A percentile compares a stretch with the other conserved stretches of the same genome.
Conservation (phyloP, 257 asterid genomes). For the Avicennia marina region DNA sequence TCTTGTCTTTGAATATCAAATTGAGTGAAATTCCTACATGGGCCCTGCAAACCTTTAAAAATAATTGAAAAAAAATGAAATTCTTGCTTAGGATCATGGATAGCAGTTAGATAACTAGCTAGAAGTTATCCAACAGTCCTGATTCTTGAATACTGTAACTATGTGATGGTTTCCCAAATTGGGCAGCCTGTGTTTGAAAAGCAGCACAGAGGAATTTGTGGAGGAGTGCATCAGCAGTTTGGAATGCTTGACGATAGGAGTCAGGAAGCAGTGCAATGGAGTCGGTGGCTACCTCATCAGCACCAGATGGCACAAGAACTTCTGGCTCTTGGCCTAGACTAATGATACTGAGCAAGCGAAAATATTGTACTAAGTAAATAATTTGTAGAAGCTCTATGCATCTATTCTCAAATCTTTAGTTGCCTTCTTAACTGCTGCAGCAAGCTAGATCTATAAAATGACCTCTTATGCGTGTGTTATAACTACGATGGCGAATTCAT, state of each 20-base stretch:
- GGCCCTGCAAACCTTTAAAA: no score
- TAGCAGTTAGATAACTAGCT: not conserved
- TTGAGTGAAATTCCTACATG: not conserved
- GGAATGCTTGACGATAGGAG: slow-evolving; percentile 87
- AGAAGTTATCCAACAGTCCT: no score
- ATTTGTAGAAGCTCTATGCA: slow-evolving; percentile 9
- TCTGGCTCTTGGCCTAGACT: slow-evolving; percentile 87
- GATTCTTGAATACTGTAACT: not conserved
- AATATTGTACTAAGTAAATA: not conserved
- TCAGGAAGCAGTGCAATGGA: slow-evolving; percentile 66
- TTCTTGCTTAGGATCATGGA: not conserved
- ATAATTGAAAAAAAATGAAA: no score
- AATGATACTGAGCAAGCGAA: no score
- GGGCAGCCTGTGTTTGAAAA: slow-evolving; percentile 56
- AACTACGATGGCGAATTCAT: no score
- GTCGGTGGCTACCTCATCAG: slow-evolving; percentile 66
- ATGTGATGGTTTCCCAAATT: no score
- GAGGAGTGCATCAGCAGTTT: slow-evolving; percentile 56
- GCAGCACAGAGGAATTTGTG: slow-evolving; percentile 64
- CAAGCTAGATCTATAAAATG: no score
- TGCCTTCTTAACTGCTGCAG: no score
- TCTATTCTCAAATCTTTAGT: not conserved
- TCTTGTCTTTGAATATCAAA: no score
- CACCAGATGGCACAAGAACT: slow-evolving; percentile 46
- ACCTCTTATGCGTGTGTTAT: no score